Evolutionary conservation across 148 eudicot species (phyloP), one percentile per base, ranked within the genome.

Genomic region (Spergularia marina): DNA sequence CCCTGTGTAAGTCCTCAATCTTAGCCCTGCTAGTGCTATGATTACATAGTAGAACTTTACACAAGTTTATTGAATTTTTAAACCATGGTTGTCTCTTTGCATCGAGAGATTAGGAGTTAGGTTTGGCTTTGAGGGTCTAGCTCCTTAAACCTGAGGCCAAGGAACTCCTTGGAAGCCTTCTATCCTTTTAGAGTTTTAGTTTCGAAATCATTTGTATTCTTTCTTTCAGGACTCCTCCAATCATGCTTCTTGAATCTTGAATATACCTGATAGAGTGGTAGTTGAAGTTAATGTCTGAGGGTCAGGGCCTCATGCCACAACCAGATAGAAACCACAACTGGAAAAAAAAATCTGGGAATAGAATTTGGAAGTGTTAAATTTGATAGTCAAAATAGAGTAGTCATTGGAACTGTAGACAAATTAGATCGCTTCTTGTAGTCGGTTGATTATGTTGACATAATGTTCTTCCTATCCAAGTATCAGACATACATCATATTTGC

Each of bases 1-100:
- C 98, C 98, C 25, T 95, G 97, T 85, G 98, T 95, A 92, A 47
- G 97, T 60, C 53, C 72, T 77, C 63, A 8, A 39, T 68, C 53
- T 68, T 79, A 36, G 16, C 49, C 41, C 30, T 49, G 25, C n/a
- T 70, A 40, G 6, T 5, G 11, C 20, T 12, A n/a, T 4, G 51
- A 30, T 41, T 71, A 15, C 39, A 47, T 63, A 51, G 64, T 44
- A 56, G 65, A 66, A 73, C 53, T 71, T 25, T 21, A 57, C 44
- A 52, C 60, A 21, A 51, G 64, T 65, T 18, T 36, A 53, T 44
- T 17, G 12, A 30, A 30, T 30, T 13, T 25, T 18, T 58, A 25
- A 18, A 25, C 58, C 51, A 10, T 7, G 6, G 12, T 17, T 65
- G 58, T 54, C 14, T 18, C 53, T 49, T 65, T 53, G 18, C 53